Base-by-base conservation (phyloP, 257 asterid genomes). In the Nicotiana benthamiana region DNA sequence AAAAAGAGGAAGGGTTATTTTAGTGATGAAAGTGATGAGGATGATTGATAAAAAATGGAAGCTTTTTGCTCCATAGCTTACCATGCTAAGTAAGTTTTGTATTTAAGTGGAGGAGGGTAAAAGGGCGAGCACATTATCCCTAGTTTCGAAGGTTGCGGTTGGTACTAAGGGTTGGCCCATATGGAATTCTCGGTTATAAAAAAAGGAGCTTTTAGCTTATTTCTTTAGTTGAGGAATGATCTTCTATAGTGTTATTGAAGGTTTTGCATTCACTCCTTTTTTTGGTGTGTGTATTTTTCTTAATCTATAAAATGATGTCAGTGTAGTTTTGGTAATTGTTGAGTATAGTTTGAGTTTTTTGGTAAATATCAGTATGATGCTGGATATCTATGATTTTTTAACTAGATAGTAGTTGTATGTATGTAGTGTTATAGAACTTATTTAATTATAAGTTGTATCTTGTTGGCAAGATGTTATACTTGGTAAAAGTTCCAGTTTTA, bases 11-110 rank as follows among this genome's bases (percentile, higher is more conserved):
- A 89, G 79, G 96, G 98, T 15, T 95, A 95, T 86, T 95, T 95
- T 62, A 95, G 97, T 81, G 97, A 92, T 83, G 98, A 95, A 90
- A 95, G 97, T 81, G 98, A 89, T 30, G 96, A 93, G 1, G 99
- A 95, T 6, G 97, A 91, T 80, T 90, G 90, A 85, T 75, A 8
- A 40, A 40, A 40, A 8, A 40, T 40, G 11, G 48, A 12, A 40
- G 12, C 12, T 43, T 40, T 40, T 54, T 51, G 17, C 48, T 0
- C 12, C 48, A 40, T 40, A 40, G 48, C 48, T 40, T 40, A 40
- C 48, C 11, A 40, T 40, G 48, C 12, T 40, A 9, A 40, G 48
- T 40, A 51, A 13, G 56, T 15, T 15, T 0, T 0, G 56, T 51
- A 51, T 51, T 12, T 4, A 51, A 51, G 56, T 10, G 0, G 6